Evolutionary conservation across 176 grass and related monocot species (phyloP).

Genomic region (Themeda triandra): DNA sequence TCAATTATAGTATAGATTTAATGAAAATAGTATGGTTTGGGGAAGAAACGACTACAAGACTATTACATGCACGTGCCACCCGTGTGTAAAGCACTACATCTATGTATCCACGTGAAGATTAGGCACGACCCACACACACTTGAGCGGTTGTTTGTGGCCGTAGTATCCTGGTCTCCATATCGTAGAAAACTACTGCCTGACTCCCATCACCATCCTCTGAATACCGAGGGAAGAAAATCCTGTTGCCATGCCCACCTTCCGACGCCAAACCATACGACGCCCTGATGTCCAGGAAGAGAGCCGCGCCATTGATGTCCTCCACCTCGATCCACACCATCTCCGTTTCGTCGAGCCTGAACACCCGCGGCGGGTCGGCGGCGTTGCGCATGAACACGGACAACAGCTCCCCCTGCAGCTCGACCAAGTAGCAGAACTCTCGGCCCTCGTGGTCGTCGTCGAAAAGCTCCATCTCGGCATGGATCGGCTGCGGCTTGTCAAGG

Average conservation of each 20-base stretch:
- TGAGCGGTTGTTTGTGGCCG: background rate
- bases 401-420: background rate
- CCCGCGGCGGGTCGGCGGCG: background rate
- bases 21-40: no score
- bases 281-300: background rate
- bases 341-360: background rate
- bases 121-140: background rate
- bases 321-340: background rate
- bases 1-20: no score
- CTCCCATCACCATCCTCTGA: no score
- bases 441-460: background rate
- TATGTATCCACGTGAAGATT: background rate
- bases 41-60: no score
- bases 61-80: no score
- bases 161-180: background rate
- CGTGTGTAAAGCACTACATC: no score
- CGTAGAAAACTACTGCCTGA: background rate
- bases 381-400: background rate
- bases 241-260: background rate
- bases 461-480: constrained; percentile 13
- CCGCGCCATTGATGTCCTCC: background rate
- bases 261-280: background rate
- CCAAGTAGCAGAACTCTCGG: background rate
- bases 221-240: background rate
- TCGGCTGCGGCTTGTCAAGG: background rate